Evolutionary conservation across 2,329 filamentous ascomycete species (phyloP).

Genomic region (Fusarium compactum): DNA sequence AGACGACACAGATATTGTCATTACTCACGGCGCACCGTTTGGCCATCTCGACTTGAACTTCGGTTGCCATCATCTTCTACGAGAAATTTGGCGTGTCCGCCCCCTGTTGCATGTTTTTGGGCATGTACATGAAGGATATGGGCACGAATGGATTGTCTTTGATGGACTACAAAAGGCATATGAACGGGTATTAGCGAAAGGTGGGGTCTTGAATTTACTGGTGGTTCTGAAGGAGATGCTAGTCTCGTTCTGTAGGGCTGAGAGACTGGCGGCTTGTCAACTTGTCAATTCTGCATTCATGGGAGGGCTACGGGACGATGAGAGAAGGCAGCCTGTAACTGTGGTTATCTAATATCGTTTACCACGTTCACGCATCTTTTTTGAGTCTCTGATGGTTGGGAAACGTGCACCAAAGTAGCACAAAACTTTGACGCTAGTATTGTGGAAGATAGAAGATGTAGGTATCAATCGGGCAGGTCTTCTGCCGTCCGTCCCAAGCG

Average conservation of each 20-base stretch:
- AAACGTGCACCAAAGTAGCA: neutral
- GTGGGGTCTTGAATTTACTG: constrained; percentile 11
- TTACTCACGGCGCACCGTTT: constrained; percentile 55
- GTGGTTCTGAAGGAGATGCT: constrained; percentile 9
- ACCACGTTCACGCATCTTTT: neutral
- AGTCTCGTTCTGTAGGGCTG: constrained; percentile 1
- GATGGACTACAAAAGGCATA: constrained; percentile 48
- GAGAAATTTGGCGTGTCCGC: constrained; percentile 65
- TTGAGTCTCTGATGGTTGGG: neutral
- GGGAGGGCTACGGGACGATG: constrained; percentile 16
- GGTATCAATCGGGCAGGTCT: neutral
- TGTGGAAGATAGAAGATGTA: neutral
- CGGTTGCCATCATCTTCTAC: constrained; percentile 52
- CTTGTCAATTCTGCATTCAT: constrained; percentile 25
- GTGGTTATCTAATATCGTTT: neutral
- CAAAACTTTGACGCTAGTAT: neutral
- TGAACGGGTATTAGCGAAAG: constrained; percentile 5
- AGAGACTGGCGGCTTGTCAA: constrained; percentile 1
- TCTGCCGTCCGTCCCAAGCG: neutral
- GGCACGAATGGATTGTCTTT: constrained; percentile 49
- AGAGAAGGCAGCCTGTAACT: constrained; percentile 7
- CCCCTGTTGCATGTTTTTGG: constrained; percentile 74
- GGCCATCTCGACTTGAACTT: constrained; percentile 53
- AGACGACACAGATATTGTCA: constrained; percentile 51
- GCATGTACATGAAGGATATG: constrained; percentile 71